A percentile compares a stretch with the other conserved stretches of the same genome.
phyloP scores from a whole-genome alignment of 2,329 filamentous ascomycete species.

The Pseudocercospora eumusae region DNA sequence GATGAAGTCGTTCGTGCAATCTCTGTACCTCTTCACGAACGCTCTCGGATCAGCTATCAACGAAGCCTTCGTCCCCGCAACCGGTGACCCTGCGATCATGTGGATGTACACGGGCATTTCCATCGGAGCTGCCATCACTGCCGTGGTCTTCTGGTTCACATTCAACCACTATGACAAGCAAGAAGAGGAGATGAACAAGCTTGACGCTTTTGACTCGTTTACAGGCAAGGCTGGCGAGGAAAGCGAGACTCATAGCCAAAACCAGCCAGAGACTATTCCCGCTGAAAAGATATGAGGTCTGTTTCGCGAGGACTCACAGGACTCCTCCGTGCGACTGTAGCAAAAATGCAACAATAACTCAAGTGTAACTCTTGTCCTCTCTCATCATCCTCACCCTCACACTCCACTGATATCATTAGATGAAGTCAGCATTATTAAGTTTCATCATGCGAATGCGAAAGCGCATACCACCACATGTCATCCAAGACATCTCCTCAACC shows the following conservation, averaged over 20 bases:
- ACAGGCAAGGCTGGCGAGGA: constrained; percentile 20
- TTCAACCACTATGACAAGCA: constrained; percentile 48
- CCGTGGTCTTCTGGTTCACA: constrained; percentile 34
- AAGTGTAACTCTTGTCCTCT: neutral
- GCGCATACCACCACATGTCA: too few relatives aligned
- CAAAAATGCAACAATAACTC: neutral
- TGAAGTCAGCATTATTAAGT: too few relatives aligned
- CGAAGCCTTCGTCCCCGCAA: constrained; percentile 61
- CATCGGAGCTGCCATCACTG: constrained; percentile 28
- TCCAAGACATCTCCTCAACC: neutral
- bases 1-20: constrained; percentile 54
- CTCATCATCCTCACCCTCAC: neutral
- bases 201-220: constrained; percentile 41
- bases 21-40: constrained; percentile 62
- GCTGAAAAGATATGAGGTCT: constrained; percentile 18
- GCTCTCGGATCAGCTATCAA: constrained; percentile 62
- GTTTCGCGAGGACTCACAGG: neutral
- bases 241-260: constrained; percentile 22
- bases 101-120: constrained; percentile 56
- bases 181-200: constrained; percentile 55
- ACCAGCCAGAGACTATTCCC: constrained; percentile 14
- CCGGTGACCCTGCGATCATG: constrained; percentile 64
- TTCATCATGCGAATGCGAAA: neutral
- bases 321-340: neutral
- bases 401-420: neutral